Evolutionary conservation across 1,284 basidiomycete genomes (phyloP).

Genomic region (Trametes sp.): DNA sequence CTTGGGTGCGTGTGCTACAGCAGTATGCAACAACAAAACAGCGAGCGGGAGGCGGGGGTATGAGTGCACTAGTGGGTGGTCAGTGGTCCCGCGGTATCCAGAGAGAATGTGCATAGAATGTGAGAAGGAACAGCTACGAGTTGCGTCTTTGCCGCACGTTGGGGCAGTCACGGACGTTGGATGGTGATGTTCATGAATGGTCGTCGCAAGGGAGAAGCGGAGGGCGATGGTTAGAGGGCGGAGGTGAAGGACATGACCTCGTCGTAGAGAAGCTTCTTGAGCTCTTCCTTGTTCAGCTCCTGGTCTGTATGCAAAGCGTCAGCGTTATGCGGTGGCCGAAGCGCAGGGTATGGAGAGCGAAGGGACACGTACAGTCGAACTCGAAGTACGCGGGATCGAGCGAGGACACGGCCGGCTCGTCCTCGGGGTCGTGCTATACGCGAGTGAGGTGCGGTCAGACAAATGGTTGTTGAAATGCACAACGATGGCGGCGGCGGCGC

Average conservation of each 20-base stretch:
- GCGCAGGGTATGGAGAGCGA: not conserved
- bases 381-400: conserved; percentile 87
- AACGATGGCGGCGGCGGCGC: not conserved
- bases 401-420: conserved; percentile 80
- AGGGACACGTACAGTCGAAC: conserved; percentile 69
- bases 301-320: conserved; percentile 59
- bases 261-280: conserved; percentile 72
- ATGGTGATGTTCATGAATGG: not conserved
- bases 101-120: not conserved
- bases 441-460: not conserved
- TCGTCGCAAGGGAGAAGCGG: not conserved
- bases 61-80: not conserved
- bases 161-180: not conserved
- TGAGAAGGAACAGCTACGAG: not conserved
- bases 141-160: not conserved
- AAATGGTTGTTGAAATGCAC: too few species aligned
- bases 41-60: not conserved
- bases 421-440: conserved; percentile 76
- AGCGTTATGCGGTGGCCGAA: conserved; percentile 18
- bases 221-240: conserved; percentile 48
- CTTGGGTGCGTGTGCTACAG: conserved; percentile 7
- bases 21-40: conserved; percentile 2
- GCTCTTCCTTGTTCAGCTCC: conserved; percentile 75
- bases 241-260: conserved; percentile 75
- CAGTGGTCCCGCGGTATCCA: not conserved